Base-by-base conservation (phyloP, 2,329 filamentous ascomycete species). In the Orbilia javanica region DNA sequence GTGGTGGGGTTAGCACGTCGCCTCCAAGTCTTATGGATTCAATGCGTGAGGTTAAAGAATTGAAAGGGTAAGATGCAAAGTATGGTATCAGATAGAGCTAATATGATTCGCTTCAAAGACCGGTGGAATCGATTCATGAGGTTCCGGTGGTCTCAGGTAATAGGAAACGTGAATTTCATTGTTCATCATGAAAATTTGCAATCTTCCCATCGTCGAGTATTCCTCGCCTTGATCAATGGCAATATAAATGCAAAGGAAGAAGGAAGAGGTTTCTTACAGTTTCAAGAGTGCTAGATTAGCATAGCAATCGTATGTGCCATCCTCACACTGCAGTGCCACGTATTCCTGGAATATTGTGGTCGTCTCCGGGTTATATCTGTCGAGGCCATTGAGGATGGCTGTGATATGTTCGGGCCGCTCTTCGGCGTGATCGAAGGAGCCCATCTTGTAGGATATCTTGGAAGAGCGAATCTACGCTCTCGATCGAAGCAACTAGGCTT, bases 311-410 rank as follows among this genome's bases (percentile, higher is more conserved):
- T 93, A 94, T 82, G 92, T 94, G 86, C 94, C 92, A 85, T 92
- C 91, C 86, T 98, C 95, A 88, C 96, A 99, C 87, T 99, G 96
- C 85, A 94, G 91, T 83, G 89, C 89, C 80, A 99, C 91, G 86
- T 99, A 99, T 85, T 93, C 92, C 88, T 99, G 95, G 85, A 99
- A 96, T 81, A 93, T 89, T 79, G 90, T 89, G 62, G 96, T 97
- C 64, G 96, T 97, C 87, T 99, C 96, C 48, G 96, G 96, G 86
- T 99, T 99, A 88, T 99, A 99, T 83, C 96, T 90, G 86, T 99
- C 96, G 80, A 99, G 93, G 82, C 96, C 95, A 86, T 95, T 97
- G 84, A 99, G 93, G 84, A 99, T 97, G 85, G 87, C 88, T 84
- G 93, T 92, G 86, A 99, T 96, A 85, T 96, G 91, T 82, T 96